Evolutionary conservation across 805 yeast genomes (phyloP).

Genomic region (Kuraishia molischiana): DNA sequence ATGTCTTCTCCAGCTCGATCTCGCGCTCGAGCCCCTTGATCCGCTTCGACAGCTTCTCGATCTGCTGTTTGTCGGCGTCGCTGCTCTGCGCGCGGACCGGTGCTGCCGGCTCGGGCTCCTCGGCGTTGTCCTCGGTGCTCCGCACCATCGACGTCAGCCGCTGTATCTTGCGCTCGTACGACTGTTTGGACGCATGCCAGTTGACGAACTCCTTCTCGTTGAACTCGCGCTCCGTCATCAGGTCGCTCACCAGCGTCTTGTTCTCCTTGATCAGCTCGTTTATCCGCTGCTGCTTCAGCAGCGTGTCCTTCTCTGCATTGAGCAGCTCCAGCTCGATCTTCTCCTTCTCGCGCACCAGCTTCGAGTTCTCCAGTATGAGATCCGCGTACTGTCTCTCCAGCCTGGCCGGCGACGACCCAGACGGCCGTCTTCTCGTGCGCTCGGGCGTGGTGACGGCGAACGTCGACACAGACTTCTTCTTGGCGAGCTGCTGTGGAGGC

Average conservation of each 20-base stretch:
- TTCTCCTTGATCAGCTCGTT: conserved; percentile 18
- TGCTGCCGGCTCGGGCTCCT: neutral
- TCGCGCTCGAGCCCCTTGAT: conserved; percentile 34
- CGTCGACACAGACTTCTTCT: conserved; percentile 2
- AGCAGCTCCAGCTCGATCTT: conserved; percentile 22
- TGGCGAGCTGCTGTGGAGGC: conserved; percentile 2
- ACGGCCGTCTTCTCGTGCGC: conserved; percentile 18
- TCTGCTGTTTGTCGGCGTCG: conserved; percentile 4
- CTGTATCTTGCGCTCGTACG: conserved; percentile 16
- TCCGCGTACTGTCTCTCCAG: conserved; percentile 21
- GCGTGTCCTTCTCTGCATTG: conserved; percentile 16
- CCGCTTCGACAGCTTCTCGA: conserved; percentile 15
- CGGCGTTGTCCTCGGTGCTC: conserved; percentile 4
- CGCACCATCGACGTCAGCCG: conserved; percentile 11
- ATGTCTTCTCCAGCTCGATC: conserved; percentile 41
- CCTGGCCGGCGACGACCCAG: conserved; percentile 1
- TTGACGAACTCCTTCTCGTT: conserved; percentile 19
- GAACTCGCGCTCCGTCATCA: conserved; percentile 17
- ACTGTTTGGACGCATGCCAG: conserved; percentile 17
- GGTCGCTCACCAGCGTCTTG: conserved; percentile 12
- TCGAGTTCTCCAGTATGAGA: conserved; percentile 17
- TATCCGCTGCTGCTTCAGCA: conserved; percentile 13
- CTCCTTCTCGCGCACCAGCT: conserved; percentile 23
- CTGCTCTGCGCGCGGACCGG: neutral
- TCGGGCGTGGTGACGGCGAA: conserved; percentile 12